phyloP scores from a whole-genome alignment of 768 basidiomycete species.

The Hysterangium stoloniferum region DNA sequence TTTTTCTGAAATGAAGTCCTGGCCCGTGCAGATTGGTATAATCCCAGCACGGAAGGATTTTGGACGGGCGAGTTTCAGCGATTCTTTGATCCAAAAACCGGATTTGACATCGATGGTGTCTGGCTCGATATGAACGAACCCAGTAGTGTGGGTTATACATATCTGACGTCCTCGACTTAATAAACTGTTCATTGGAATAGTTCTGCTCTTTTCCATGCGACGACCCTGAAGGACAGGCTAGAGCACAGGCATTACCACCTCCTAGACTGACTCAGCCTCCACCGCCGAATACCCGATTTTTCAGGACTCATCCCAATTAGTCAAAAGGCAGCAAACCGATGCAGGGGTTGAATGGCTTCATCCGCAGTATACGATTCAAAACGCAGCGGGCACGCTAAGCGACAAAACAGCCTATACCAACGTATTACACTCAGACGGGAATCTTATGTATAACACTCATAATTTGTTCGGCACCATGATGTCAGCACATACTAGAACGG shows the following conservation, averaged over 20 bases:
- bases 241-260: slow-evolving; percentile 46
- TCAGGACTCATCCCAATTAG: slow-evolving; percentile 18
- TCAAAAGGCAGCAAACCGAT: slow-evolving; percentile 23
- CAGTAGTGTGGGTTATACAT: slow-evolving; percentile 38
- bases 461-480: slow-evolving; percentile 2
- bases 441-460: slow-evolving; percentile 18
- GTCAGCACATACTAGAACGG: slow-evolving; percentile 49
- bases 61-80: slow-evolving; percentile 56
- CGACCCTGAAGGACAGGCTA: slow-evolving; percentile 52
- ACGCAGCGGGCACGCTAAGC: slow-evolving; percentile 49
- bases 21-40: slow-evolving; percentile 62
- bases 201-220: slow-evolving; percentile 58
- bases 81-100: slow-evolving; percentile 41
- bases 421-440: slow-evolving; percentile 35
- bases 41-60: slow-evolving; percentile 41
- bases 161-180: background rate
- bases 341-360: slow-evolving; percentile 32
- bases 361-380: slow-evolving; percentile 64
- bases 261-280: slow-evolving; percentile 42
- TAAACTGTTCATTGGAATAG: slow-evolving; percentile 31
- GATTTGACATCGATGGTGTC: slow-evolving; percentile 52
- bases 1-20: slow-evolving; percentile 20
- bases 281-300: slow-evolving; percentile 46
- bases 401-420: slow-evolving; percentile 55
- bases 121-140: slow-evolving; percentile 61